phyloP scores from a whole-genome alignment of 352 stramenopile species.

The Phytophthora niederhauseri region DNA sequence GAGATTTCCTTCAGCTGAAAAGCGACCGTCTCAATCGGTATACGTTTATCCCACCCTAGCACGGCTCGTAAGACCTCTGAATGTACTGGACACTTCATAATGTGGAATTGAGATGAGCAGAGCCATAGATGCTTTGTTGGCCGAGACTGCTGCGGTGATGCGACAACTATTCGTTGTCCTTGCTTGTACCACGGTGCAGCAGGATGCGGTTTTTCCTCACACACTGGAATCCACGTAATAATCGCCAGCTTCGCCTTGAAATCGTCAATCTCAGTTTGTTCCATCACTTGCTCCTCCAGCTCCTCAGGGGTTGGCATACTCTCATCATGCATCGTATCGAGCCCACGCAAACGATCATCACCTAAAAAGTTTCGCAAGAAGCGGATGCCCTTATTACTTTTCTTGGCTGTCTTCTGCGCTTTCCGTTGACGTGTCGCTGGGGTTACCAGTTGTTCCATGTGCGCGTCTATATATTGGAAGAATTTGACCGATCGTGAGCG shows the following conservation, averaged over 20 bases:
- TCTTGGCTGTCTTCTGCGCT: constrained; percentile 48
- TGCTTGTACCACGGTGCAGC: constrained; percentile 48
- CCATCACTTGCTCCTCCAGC: constrained; percentile 41
- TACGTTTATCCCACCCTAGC: constrained; percentile 51
- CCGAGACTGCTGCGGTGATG: constrained; percentile 45
- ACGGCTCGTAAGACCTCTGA: constrained; percentile 46
- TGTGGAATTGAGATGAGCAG: constrained; percentile 71
- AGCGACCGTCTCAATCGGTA: constrained; percentile 50
- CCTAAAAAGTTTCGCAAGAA: constrained; percentile 57
- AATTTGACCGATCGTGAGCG: constrained; percentile 50
- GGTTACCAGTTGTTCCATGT: constrained; percentile 60
- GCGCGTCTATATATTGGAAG: constrained; percentile 70
- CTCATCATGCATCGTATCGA: constrained; percentile 6
- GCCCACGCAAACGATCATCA: constrained; percentile 34
- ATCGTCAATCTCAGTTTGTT: constrained; percentile 61
- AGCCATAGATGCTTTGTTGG: constrained; percentile 56
- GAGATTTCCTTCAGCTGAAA: constrained; percentile 59
- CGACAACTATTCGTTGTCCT: constrained; percentile 46
- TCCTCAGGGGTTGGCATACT: constrained; percentile 22
- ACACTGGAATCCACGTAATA: constrained; percentile 68
- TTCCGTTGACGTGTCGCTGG: constrained; percentile 25
- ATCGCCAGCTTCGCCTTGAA: constrained; percentile 64
- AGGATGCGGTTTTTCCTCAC: constrained; percentile 38
- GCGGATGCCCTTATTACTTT: constrained; percentile 59
- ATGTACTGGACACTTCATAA: constrained; percentile 53